A percentile compares a stretch with the other conserved stretches of the same genome.
Evolutionary conservation across 2,329 filamentous ascomycete species (phyloP).

Genomic region (Sclerotinia minor): DNA sequence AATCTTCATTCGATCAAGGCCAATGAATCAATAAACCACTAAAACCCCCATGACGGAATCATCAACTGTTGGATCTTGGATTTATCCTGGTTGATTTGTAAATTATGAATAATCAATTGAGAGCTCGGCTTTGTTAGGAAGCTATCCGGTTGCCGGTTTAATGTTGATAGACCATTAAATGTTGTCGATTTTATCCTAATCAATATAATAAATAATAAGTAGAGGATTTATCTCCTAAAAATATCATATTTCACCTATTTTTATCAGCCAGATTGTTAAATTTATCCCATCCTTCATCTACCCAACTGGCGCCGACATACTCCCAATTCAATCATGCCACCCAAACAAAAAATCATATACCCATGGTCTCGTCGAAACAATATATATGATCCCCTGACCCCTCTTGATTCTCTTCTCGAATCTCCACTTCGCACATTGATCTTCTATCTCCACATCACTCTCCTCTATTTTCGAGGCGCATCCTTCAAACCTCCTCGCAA

Average conservation of each 20-base stretch:
- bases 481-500: conserved; percentile 59
- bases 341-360: conserved; percentile 31
- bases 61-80: not conserved
- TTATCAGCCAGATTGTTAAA: conserved; percentile 1
- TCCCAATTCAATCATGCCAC: conserved; percentile 6
- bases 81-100: conserved; percentile 5
- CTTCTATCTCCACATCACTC: conserved; percentile 60
- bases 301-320: not conserved
- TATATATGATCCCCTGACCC: conserved; percentile 42
- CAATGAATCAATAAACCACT: too few species aligned
- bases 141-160: not conserved
- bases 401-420: conserved; percentile 63
- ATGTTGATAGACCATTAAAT: conserved; percentile 2
- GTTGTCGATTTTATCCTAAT: not conserved
- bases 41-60: conserved; percentile 17
- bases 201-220: not conserved
- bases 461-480: conserved; percentile 67
- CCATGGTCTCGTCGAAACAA: conserved; percentile 38
- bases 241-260: not conserved
- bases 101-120: not conserved
- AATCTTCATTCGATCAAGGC: conserved; percentile 11
- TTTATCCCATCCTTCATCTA: not conserved
- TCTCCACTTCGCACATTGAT: conserved; percentile 68
- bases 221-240: conserved; percentile 5
- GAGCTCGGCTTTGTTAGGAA: not conserved